phyloP scores from a whole-genome alignment of 2,329 filamentous ascomycete species.

The Scedosporium aurantiacum region DNA sequence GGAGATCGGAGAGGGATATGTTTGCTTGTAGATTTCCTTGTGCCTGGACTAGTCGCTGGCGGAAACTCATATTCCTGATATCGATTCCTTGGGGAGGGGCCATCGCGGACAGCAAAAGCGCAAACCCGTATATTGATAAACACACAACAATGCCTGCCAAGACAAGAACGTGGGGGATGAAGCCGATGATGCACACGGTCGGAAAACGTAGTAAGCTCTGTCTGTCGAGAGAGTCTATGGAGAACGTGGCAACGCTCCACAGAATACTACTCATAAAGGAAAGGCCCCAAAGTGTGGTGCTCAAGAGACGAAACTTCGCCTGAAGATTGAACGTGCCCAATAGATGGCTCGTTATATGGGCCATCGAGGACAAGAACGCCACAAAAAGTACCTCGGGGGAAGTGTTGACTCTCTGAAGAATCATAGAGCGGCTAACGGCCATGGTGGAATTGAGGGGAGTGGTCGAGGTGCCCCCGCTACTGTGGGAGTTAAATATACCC shows the following conservation, averaged over 20 bases:
- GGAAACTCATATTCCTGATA: slow-evolving; percentile 20
- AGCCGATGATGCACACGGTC: slow-evolving; percentile 88
- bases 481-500: slow-evolving; percentile 29
- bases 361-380: slow-evolving; percentile 77
- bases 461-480: slow-evolving; percentile 11
- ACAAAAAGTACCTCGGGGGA: slow-evolving; percentile 81
- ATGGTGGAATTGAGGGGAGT: slow-evolving; percentile 19
- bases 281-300: slow-evolving; percentile 80
- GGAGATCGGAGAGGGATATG: slow-evolving; percentile 69
- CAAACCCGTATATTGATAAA: slow-evolving; percentile 63
- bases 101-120: slow-evolving; percentile 60
- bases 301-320: slow-evolving; percentile 67
- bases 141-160: slow-evolving; percentile 69
- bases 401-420: slow-evolving; percentile 74
- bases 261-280: slow-evolving; percentile 81
- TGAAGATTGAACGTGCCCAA: slow-evolving; percentile 74
- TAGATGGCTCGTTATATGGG: slow-evolving; percentile 74
- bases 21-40: slow-evolving; percentile 90
- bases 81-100: slow-evolving; percentile 16
- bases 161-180: slow-evolving; percentile 87
- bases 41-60: slow-evolving; percentile 56
- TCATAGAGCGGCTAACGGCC: slow-evolving; percentile 50
- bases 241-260: slow-evolving; percentile 59
- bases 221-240: slow-evolving; percentile 45
- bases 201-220: slow-evolving; percentile 75